Conservation (phyloP, 306 rosid genomes). For the Quercus aquifolioides region DNA sequence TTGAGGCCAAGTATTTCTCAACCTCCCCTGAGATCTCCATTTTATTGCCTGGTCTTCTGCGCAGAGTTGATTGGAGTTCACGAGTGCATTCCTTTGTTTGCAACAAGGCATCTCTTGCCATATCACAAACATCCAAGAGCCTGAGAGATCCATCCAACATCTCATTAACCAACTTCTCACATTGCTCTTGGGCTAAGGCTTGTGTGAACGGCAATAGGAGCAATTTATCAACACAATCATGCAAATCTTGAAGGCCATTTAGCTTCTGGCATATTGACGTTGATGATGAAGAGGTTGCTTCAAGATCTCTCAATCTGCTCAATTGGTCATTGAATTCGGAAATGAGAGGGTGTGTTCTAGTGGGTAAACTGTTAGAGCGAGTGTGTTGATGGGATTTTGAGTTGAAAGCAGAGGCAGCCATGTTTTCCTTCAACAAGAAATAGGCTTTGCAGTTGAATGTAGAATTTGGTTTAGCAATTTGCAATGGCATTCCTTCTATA, state of each 20-base stretch:
- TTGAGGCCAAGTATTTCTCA: neutral
- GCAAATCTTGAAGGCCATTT: slow-evolving; percentile 28
- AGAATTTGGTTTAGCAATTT: neutral
- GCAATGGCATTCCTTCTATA: neutral
- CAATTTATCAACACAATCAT: slow-evolving; percentile 25
- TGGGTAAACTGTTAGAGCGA: neutral
- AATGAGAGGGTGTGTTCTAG: neutral
- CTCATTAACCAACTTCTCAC: slow-evolving; percentile 35
- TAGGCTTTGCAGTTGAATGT: neutral
- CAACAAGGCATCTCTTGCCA: slow-evolving; percentile 22
- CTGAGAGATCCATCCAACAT: slow-evolving; percentile 37
- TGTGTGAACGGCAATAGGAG: slow-evolving; percentile 30
- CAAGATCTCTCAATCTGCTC: slow-evolving; percentile 17
- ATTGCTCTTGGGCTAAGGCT: slow-evolving; percentile 22
- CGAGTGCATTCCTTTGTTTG: neutral
- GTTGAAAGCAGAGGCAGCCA: neutral
- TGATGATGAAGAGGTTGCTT: slow-evolving; percentile 13
- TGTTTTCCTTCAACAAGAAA: neutral
- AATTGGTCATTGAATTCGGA: neutral
- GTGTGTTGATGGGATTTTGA: neutral
- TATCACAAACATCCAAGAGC: slow-evolving; percentile 36
- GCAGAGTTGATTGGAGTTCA: slow-evolving; percentile 1
- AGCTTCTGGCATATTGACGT: slow-evolving; percentile 25
- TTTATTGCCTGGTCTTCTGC: neutral
- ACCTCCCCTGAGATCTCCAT: neutral